Percentiles rank a stretch among this genome's conserved stretches.
These are phyloP conservation scores for Sugiyamaella smithiae DNA, from an alignment of 805 yeast species.

Conservation along the genomic window DNA sequence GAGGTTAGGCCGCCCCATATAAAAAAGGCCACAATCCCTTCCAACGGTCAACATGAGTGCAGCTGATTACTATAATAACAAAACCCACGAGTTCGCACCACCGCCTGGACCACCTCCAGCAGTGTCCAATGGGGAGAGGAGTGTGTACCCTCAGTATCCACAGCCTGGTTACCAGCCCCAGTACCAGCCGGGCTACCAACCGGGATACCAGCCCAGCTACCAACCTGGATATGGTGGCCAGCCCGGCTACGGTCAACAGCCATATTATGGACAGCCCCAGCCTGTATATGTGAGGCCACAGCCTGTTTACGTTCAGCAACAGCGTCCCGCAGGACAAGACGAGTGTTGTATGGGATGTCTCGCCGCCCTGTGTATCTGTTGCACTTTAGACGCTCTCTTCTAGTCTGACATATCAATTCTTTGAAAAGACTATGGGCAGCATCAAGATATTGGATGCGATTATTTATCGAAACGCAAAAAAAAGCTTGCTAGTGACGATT, in stretches of 20 bases:
- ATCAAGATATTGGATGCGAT: too few relatives aligned
- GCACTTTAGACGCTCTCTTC: constrained; percentile 25
- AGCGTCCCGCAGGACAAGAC: constrained; percentile 15
- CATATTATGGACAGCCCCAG: constrained; percentile 16
- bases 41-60: constrained; percentile 3
- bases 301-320: constrained; percentile 24
- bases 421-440: too few relatives aligned
- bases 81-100: constrained; percentile 7
- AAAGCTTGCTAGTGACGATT: too few relatives aligned
- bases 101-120: constrained; percentile 13
- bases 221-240: constrained; percentile 15
- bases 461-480: too few relatives aligned
- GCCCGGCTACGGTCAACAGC: constrained; percentile 17
- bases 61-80: constrained; percentile 3
- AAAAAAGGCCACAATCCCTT: too few relatives aligned
- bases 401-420: too few relatives aligned
- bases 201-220: constrained; percentile 13
- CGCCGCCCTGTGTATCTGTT: constrained; percentile 29
- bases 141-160: constrained; percentile 9
- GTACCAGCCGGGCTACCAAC: constrained; percentile 8
- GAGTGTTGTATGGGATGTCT: constrained; percentile 22
- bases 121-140: neutral
- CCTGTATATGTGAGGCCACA: constrained; percentile 20
- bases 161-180: constrained; percentile 5
- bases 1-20: constrained; percentile 3